phyloP scores from a whole-genome alignment of 352 stramenopile species.

The Phytophthora pinifolia region DNA sequence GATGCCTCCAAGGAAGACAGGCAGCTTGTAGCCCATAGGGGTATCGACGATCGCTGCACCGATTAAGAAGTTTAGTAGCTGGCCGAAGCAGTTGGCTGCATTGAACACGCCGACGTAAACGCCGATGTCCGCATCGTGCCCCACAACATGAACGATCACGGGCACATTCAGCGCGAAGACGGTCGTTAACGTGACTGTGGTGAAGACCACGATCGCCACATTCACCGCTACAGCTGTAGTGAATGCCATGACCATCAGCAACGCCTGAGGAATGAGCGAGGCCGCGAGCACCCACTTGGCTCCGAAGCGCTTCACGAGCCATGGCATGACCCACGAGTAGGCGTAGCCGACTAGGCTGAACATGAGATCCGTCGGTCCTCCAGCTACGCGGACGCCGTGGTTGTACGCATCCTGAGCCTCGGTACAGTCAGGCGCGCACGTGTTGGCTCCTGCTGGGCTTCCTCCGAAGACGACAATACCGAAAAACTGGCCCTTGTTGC shows the following conservation, averaged over 20 bases:
- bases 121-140: slow-evolving; percentile 20
- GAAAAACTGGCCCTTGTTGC: slow-evolving; percentile 40
- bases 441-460: slow-evolving; percentile 20
- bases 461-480: slow-evolving; percentile 22
- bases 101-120: slow-evolving; percentile 29
- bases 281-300: slow-evolving; percentile 22
- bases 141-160: slow-evolving; percentile 25
- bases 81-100: slow-evolving; percentile 25
- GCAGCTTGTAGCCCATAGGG: slow-evolving; percentile 26
- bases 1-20: slow-evolving; percentile 22
- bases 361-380: slow-evolving; percentile 38
- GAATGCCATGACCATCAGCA: slow-evolving; percentile 20
- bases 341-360: slow-evolving; percentile 42
- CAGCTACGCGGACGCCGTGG: slow-evolving; percentile 27
- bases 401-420: slow-evolving; percentile 42
- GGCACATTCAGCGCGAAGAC: slow-evolving; percentile 23
- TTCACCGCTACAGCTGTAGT: slow-evolving; percentile 13
- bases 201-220: slow-evolving; percentile 21
- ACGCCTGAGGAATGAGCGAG: slow-evolving; percentile 18
- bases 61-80: slow-evolving; percentile 27
- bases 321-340: slow-evolving; percentile 45
- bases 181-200: slow-evolving; percentile 19
- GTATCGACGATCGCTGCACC: slow-evolving; percentile 17
- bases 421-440: slow-evolving; percentile 28
- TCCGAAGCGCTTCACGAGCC: slow-evolving; percentile 37